These are phyloP conservation scores for Bryoglossum gracile DNA, from an alignment of 495 filamentous ascomycete genomes.

Conservation along the genomic window DNA sequence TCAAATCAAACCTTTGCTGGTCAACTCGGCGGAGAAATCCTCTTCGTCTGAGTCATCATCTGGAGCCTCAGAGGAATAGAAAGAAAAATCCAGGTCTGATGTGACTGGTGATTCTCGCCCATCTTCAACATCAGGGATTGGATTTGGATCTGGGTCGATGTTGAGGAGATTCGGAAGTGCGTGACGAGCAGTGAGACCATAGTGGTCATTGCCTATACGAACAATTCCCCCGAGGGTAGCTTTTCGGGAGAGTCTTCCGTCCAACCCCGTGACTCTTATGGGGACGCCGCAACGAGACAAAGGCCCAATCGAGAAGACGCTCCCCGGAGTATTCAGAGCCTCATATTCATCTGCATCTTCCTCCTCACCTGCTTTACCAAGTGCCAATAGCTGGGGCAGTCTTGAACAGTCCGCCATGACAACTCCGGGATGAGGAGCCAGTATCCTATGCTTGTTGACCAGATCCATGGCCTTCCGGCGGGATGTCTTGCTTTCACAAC, in stretches of 20 bases:
- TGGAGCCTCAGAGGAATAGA: neutral
- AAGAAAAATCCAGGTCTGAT: neutral
- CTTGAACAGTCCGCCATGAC: constrained; percentile 10
- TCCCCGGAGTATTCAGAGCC: neutral
- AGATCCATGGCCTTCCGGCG: constrained; percentile 12
- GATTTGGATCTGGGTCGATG: neutral
- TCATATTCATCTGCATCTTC: neutral
- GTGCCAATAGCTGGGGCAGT: neutral
- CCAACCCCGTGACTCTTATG: neutral
- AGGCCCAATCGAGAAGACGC: neutral
- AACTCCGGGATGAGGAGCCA: constrained; percentile 5
- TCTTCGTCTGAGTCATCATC: neutral
- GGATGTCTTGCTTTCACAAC: constrained; percentile 6
- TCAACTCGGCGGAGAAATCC: neutral
- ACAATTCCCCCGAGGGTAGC: neutral
- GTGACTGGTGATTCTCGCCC: neutral
- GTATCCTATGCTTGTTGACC: constrained; percentile 1
- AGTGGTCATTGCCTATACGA: neutral
- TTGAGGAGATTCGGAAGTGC: neutral
- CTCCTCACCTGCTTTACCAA: neutral
- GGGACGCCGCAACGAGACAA: neutral
- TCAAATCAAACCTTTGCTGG: neutral
- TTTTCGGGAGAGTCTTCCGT: neutral
- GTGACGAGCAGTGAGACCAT: neutral
- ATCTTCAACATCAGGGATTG: neutral